Evolutionary conservation across 2,329 filamentous ascomycete genomes (phyloP).

Genomic region (Colletotrichum musae): DNA sequence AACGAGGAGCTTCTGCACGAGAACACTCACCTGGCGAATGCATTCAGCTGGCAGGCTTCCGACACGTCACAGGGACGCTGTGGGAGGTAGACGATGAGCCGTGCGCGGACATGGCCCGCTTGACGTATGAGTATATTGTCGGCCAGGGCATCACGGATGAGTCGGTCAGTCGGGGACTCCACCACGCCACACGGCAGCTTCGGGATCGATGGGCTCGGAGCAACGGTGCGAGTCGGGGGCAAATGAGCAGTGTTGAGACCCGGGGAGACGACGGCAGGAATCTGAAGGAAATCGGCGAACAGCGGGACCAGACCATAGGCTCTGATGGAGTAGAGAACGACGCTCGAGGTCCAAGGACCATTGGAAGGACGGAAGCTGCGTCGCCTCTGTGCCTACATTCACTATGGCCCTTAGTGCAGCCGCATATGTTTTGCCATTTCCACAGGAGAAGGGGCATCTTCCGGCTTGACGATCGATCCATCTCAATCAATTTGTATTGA

Average conservation of each 20-base stretch:
- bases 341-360: not conserved
- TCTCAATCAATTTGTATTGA: no score
- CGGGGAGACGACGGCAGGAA: not conserved
- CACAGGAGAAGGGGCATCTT: no score
- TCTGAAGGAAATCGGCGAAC: not conserved
- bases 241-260: not conserved
- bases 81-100: conserved; percentile 54
- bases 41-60: conserved; percentile 55
- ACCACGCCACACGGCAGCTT: conserved; percentile 8
- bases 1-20: conserved; percentile 51
- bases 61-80: conserved; percentile 57
- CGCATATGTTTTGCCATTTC: no score
- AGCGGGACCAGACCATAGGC: not conserved
- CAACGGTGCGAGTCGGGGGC: not conserved
- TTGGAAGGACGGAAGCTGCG: not conserved
- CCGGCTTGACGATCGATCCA: no score
- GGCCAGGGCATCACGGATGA: conserved; percentile 10
- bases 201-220: not conserved
- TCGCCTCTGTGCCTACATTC: conserved; percentile 3
- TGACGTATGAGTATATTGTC: conserved; percentile 26
- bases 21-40: conserved; percentile 45
- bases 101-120: conserved; percentile 52
- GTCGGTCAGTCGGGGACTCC: conserved; percentile 30
- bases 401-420: not conserved
- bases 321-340: no score